phyloP scores from a whole-genome alignment of 495 filamentous ascomycete species.

The Aspergillus cristatus region DNA sequence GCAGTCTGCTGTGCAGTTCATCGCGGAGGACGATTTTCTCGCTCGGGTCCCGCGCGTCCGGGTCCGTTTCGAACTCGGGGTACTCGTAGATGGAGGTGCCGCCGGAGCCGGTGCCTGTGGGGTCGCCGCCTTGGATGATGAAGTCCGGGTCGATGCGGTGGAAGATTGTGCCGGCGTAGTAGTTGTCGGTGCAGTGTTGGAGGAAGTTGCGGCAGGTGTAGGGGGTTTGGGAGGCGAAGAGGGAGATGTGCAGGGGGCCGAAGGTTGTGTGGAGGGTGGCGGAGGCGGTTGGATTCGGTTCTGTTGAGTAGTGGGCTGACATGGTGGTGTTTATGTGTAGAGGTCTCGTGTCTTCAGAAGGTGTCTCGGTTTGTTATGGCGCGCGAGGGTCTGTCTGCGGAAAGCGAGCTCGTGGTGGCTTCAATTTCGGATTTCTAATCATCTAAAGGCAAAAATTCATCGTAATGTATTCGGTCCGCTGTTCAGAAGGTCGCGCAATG shows the following conservation, averaged over 20 bases:
- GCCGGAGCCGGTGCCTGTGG: slow-evolving; percentile 82
- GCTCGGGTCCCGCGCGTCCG: slow-evolving; percentile 47
- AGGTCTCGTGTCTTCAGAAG: too few relatives aligned
- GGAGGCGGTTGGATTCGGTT: slow-evolving; percentile 85
- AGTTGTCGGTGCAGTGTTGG: slow-evolving; percentile 86
- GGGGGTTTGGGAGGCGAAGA: slow-evolving; percentile 90
- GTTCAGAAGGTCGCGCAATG: too few relatives aligned
- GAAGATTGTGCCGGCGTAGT: slow-evolving; percentile 88
- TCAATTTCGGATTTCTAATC: too few relatives aligned
- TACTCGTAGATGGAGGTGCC: slow-evolving; percentile 87
- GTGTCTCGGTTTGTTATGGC: too few relatives aligned
- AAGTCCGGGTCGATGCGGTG: slow-evolving; percentile 89
- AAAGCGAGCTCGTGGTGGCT: too few relatives aligned
- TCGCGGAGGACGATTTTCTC: slow-evolving; percentile 64
- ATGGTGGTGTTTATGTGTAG: slow-evolving; percentile 48
- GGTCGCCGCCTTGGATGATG: slow-evolving; percentile 91
- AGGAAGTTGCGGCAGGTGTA: slow-evolving; percentile 92
- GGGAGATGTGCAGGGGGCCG: slow-evolving; percentile 79
- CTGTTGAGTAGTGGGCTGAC: slow-evolving; percentile 86
- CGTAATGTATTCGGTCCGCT: too few relatives aligned
- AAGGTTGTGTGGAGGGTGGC: slow-evolving; percentile 80
- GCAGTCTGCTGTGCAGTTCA: slow-evolving; percentile 85
- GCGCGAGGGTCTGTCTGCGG: too few relatives aligned
- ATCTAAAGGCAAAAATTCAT: too few relatives aligned
- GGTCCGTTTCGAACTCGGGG: slow-evolving; percentile 64